Evolutionary conservation across 2,329 filamentous ascomycete species (phyloP), one percentile per base, ranked within the genome.

Genomic region (Hortaea werneckii): DNA sequence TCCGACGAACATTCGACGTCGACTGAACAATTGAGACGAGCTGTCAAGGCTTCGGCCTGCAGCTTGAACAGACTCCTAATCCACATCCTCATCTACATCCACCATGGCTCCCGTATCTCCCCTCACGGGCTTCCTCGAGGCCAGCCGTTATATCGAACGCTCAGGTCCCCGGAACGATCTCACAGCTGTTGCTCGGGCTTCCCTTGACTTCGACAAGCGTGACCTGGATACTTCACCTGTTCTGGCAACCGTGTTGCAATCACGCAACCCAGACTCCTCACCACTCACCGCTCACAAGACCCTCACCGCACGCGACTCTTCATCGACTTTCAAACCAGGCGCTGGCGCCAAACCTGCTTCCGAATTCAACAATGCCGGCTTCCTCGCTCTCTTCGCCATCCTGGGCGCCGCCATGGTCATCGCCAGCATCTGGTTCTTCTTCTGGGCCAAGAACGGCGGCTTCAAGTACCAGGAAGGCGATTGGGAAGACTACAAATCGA

Each of bases 401-500:
- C 79, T 96, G 43, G 87, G 86, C 30, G 80, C 81, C 0, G 79
- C 70, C 29, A 84, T 96, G 61, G 84, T 92, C 26, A 48, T 85
- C 3, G 77, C 74, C 0, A 78, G 76, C 26, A 87, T 96, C 61
- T 98, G 92, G 89, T 95, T 98, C 76, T 96, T 98, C 77, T 94
- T 94, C 76, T 94, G 87, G 85, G 90, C 90, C 47, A 90, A 85
- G 69, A 95, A 96, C 58, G 92, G 92, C 50, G 92, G 92, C 10
- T 95, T 96, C 71, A 72, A 85, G 52, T 96, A 88, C 75, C 77
- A 77, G 40, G 72, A 94, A 52, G 75, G 79, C 32, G 92, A 98
- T 67, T 98, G 92, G 90, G 90, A 96, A 5, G 92, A 98, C 61
- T 98, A 98, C 78, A 96, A 96, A 65, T 83, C 85, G 1, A 95